Evolutionary conservation across 148 eudicot species (phyloP).

Genomic region (Beta vulgaris): DNA sequence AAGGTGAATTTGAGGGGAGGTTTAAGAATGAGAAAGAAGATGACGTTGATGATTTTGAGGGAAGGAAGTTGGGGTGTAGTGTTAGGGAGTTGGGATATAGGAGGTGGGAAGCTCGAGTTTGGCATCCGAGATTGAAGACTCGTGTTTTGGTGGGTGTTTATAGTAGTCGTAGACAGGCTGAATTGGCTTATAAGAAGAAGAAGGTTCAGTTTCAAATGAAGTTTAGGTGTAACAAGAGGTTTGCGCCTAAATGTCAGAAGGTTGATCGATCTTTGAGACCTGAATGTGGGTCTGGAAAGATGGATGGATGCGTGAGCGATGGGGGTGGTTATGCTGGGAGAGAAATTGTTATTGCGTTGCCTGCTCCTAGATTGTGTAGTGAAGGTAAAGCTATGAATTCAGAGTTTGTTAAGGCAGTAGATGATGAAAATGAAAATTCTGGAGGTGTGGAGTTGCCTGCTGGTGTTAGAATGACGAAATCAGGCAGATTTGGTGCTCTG

Average conservation of each 20-base stretch:
- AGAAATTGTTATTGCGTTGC: slow-evolving; percentile 29
- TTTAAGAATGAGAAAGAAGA: not conserved
- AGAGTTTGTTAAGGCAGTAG: slow-evolving; percentile 1
- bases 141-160: slow-evolving; percentile 18
- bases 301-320: not conserved
- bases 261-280: not conserved
- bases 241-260: not conserved
- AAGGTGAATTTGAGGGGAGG: slow-evolving; percentile 26
- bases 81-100: slow-evolving; percentile 19
- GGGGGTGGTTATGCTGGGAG: slow-evolving; percentile 5
- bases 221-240: slow-evolving; percentile 13
- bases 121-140: slow-evolving; percentile 23
- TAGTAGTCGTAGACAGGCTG: slow-evolving; percentile 16
- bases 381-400: slow-evolving; percentile 1
- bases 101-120: slow-evolving; percentile 19
- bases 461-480: slow-evolving; percentile 21
- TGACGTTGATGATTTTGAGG: not conserved
- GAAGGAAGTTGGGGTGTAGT: slow-evolving; percentile 6
- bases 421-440: not conserved
- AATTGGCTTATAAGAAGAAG: slow-evolving; percentile 25
- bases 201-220: slow-evolving; percentile 19
- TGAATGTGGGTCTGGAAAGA: not conserved
- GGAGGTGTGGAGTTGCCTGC: slow-evolving; percentile 18
- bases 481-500: slow-evolving; percentile 31
- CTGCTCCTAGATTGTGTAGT: slow-evolving; percentile 5